Percentiles rank a stretch among this genome's conserved stretches.
These are phyloP conservation scores for Epithemia pelagica DNA, from an alignment of 108 stramenopile genomes.

Conservation along the genomic window DNA sequence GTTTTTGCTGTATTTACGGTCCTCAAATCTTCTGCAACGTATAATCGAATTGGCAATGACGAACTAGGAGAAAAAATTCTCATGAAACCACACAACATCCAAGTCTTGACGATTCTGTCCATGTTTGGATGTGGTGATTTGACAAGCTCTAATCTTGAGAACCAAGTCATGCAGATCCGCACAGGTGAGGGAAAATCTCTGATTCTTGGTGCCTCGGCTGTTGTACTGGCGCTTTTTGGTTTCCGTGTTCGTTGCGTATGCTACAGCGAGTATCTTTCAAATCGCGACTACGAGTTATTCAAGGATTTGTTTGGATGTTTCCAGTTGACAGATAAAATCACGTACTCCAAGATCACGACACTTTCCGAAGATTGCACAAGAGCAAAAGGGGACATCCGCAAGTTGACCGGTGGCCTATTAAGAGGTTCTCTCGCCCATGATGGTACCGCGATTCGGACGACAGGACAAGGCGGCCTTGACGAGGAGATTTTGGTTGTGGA, in stretches of 20 bases:
- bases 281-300: slow-evolving; percentile 5
- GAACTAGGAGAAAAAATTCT: neutral
- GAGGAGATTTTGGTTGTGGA: slow-evolving; percentile 7
- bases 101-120: slow-evolving; percentile 8
- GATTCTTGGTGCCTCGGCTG: slow-evolving; percentile 3
- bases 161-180: slow-evolving; percentile 3
- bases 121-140: slow-evolving; percentile 1
- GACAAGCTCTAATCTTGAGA: neutral
- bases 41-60: slow-evolving; percentile 30
- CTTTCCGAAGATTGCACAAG: neutral
- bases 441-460: neutral
- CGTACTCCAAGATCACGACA: neutral
- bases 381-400: neutral
- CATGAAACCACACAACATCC: slow-evolving; percentile 10
- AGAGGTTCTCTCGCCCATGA: neutral
- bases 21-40: slow-evolving; percentile 52
- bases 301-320: slow-evolving; percentile 1
- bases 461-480: neutral
- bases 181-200: slow-evolving; percentile 16
- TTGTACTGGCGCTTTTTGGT: slow-evolving; percentile 3
- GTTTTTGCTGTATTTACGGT: slow-evolving; percentile 57
- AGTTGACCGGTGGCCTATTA: neutral
- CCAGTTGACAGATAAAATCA: neutral
- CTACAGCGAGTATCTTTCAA: slow-evolving; percentile 8
- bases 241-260: slow-evolving; percentile 8